Evolutionary conservation across 257 asterid genomes (phyloP), one percentile per base, ranked within the genome.

Genomic region (Thymus quinquecostatus): DNA sequence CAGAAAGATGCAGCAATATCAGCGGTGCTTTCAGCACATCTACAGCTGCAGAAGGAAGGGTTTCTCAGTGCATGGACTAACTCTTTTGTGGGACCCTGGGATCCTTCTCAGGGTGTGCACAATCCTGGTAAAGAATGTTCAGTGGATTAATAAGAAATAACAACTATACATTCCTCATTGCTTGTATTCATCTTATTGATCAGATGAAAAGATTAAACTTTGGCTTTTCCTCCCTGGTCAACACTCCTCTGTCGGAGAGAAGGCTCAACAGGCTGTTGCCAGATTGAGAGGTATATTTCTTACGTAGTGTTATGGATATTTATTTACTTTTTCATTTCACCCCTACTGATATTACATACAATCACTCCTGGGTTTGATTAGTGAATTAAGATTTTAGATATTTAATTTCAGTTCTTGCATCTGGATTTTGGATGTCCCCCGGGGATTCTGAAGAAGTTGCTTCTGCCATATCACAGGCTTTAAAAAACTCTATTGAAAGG

Each of bases 71-170:
- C 98, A 57, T 92, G 99, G 99, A 95, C 96, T 68, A 95, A 95
- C 83, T 92, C 95, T 62, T 95, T 95, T 81, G 97, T 95, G 48
- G 98, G 98, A 75, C 98, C 99, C 43, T 95, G 99, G 99, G 99
- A 95, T 71, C 99, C 99, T 78, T 95, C 99, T 49, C 99, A 92
- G 89, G 99, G 99, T 68, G 71, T 82, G 78, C 95, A 95, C 77
- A 95, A 95, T 83, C 99, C 99, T 80, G 98, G 99, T 95, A 89
- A 82, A 44, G 27, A 73, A 75, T 70, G 67, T 34, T 75, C 74
- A 74, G 55, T 71, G 63, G 12, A 59, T 60, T 58, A 50, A 64
- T 58, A 51, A 68, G 48, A 3, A 58, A 47, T 38, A 11, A 34
- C 40, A 32, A 57, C 50, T 62, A 51, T 63, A 28, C 72, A 70